Evolutionary conservation across 495 filamentous ascomycete genomes (phyloP), one percentile per base, ranked within the genome.

Genomic region (Tuber magnatum): DNA sequence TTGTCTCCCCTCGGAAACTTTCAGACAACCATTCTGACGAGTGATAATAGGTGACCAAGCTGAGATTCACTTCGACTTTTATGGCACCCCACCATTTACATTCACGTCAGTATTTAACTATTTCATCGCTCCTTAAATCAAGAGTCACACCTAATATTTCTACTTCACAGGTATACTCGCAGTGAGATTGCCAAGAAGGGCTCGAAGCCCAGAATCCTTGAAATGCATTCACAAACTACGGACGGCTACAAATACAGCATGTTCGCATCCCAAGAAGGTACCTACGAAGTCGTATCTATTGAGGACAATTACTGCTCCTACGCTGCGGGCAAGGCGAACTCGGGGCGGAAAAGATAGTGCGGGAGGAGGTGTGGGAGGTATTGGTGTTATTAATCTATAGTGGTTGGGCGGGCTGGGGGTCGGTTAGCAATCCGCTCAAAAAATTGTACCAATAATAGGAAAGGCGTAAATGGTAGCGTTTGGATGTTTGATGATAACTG

Each of bases 221-320:
- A 98, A 84, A 97, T 94, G 79, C 90, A 92, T 79, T 93, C 94
- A 75, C 92, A 95, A 74, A 89, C 91, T 10, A 94, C 91, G 38
- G 87, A 94, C 75, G 92, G 93, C 76, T 88, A 93, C 81, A 90
- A 85, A 77, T 93, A 94, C 85, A 90, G 89, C 35, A 88, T 97
- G 76, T 88, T 88, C 81, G 94, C 93, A 22, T 92, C 90, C 68
- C 92, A 96, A 81, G 95, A 98, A 85, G 95, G 95, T 41, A 97
- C 93, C 71, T 99, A 99, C 78, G 95, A 99, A 85, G 96, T 98
- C 20, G 91, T 97, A 72, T 90, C 92, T 9, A 97, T 99, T 83
- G 94, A 93, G 87, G 95, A 99, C 83, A 89, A 88, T 80, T 95
- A 88, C 84, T 99, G 95, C 38, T 80, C 79, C 44, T 82, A 82